These are phyloP conservation scores for Penicillium atrosanguineum DNA, from an alignment of 495 filamentous ascomycete genomes.

Conservation along the genomic window DNA sequence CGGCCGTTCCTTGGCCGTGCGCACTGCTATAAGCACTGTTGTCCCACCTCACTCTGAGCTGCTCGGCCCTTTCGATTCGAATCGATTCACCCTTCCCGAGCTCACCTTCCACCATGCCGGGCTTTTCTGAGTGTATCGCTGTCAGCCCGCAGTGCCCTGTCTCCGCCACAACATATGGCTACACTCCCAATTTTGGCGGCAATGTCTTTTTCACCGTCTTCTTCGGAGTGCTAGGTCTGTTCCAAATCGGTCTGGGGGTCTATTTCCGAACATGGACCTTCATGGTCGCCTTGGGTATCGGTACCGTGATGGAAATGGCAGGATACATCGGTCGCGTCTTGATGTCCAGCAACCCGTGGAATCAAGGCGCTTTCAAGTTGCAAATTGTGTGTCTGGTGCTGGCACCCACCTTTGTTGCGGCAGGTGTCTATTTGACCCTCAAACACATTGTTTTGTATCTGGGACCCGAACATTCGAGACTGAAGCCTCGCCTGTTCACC, in stretches of 20 bases:
- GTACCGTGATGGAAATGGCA: slow-evolving; percentile 44
- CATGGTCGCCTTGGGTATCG: slow-evolving; percentile 49
- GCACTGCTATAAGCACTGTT: background rate
- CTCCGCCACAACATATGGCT: slow-evolving; percentile 61
- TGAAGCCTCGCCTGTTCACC: slow-evolving; percentile 60
- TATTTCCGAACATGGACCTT: slow-evolving; percentile 63
- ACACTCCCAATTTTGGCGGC: slow-evolving; percentile 61
- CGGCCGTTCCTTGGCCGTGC: no score
- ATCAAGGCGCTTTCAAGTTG: slow-evolving; percentile 56
- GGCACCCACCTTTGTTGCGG: slow-evolving; percentile 62
- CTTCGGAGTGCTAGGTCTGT: slow-evolving; percentile 49
- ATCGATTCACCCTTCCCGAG: background rate
- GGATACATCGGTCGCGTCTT: slow-evolving; percentile 62
- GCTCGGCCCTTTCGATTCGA: background rate
- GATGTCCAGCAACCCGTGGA: slow-evolving; percentile 61
- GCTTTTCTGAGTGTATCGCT: slow-evolving; percentile 39
- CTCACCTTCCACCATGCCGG: slow-evolving; percentile 16
- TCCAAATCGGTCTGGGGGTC: slow-evolving; percentile 50
- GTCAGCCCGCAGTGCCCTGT: slow-evolving; percentile 56
- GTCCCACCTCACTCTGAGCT: background rate
- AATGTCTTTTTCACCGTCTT: slow-evolving; percentile 60
- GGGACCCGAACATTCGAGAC: slow-evolving; percentile 50
- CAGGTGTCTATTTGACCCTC: slow-evolving; percentile 65
- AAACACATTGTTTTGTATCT: slow-evolving; percentile 61
- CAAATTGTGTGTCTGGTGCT: slow-evolving; percentile 68